These are phyloP conservation scores for Cruciata laevipes DNA, from an alignment of 257 asterid genomes.

Conservation along the genomic window DNA sequence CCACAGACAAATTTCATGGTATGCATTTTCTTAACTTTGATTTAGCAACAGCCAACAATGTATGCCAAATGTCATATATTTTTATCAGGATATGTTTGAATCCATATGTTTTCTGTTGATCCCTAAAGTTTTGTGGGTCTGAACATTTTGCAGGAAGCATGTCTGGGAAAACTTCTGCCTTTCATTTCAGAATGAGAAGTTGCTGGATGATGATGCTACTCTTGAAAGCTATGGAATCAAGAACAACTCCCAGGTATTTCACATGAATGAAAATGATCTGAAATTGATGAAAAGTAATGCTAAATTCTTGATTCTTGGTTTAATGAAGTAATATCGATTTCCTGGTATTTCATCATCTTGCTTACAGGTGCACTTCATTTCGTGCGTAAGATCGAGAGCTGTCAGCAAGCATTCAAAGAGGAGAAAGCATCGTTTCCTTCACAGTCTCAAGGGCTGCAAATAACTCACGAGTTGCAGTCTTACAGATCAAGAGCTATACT, in stretches of 20 bases:
- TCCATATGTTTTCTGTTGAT: background rate
- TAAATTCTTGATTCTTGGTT: too few relatives aligned
- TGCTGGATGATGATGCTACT: slow-evolving; percentile 23
- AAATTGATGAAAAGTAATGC: background rate
- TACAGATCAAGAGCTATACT: too few relatives aligned
- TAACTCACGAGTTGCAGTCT: background rate
- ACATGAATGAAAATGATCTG: background rate
- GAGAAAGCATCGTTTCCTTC: slow-evolving; percentile 55
- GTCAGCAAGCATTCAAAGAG: slow-evolving; percentile 28
- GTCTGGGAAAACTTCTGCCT: slow-evolving; percentile 86
- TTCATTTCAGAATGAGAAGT: slow-evolving; percentile 57
- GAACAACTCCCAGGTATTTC: slow-evolving; percentile 69
- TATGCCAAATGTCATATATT: too few relatives aligned
- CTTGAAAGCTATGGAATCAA: slow-evolving; percentile 55
- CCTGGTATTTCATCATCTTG: background rate
- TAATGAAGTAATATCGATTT: too few relatives aligned
- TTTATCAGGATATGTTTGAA: too few relatives aligned
- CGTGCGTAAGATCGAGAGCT: slow-evolving; percentile 59
- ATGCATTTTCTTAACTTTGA: background rate
- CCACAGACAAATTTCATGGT: slow-evolving; percentile 89
- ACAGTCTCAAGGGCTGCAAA: slow-evolving; percentile 26
- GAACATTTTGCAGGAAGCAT: slow-evolving; percentile 58
- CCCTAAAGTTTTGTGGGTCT: slow-evolving; percentile 14
- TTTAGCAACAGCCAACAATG: background rate
- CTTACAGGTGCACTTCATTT: slow-evolving; percentile 60